Evolutionary conservation across 805 yeast species (phyloP).

Genomic region (Peterozyma xylosa): DNA sequence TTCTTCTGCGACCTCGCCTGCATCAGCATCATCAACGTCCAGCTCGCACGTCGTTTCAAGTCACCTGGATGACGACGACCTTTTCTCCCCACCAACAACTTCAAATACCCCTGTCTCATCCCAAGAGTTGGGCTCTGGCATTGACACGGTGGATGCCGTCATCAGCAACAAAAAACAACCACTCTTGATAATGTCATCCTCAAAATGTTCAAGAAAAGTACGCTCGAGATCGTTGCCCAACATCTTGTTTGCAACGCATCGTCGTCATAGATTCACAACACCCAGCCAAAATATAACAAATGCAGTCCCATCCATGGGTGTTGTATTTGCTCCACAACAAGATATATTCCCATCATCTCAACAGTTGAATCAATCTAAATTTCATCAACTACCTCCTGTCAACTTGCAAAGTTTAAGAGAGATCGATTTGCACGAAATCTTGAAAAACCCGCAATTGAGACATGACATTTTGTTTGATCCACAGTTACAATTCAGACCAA

Average conservation of each 20-base stretch:
- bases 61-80: too few species aligned
- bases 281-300: slow-evolving; percentile 2
- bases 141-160: not conserved
- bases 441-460: slow-evolving; percentile 85
- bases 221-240: slow-evolving; percentile 9
- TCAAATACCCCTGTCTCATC: slow-evolving; percentile 1
- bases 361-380: not conserved
- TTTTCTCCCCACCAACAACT: slow-evolving; percentile 1
- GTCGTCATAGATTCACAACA: slow-evolving; percentile 3
- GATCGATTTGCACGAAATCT: slow-evolving; percentile 80
- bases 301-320: slow-evolving; percentile 8
- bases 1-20: not conserved
- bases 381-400: slow-evolving; percentile 63
- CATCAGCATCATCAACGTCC: not conserved
- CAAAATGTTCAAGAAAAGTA: slow-evolving; percentile 4
- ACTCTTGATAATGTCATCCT: not conserved
- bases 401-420: slow-evolving; percentile 75
- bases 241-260: slow-evolving; percentile 4
- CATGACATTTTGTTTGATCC: slow-evolving; percentile 94
- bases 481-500: slow-evolving; percentile 84
- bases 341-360: slow-evolving; percentile 1
- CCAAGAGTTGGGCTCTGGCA: not conserved
- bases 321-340: slow-evolving; percentile 7
- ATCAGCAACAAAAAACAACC: not conserved
- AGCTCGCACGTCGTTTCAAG: not conserved